phyloP scores from a whole-genome alignment of 306 rosid species.

The Cyclanthera cordifolia region DNA sequence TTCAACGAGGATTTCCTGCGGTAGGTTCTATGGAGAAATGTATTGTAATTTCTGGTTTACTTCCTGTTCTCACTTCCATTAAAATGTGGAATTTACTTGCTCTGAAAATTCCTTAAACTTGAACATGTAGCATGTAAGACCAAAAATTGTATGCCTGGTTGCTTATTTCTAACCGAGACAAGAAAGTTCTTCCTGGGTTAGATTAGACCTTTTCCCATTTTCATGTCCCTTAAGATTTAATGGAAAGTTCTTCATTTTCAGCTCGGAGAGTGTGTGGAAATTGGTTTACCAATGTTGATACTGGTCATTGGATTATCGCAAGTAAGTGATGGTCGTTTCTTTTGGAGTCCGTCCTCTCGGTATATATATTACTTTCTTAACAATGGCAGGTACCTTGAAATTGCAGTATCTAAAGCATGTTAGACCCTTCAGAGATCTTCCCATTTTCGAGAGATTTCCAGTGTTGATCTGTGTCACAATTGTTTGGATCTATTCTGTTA shows the following conservation, averaged over 20 bases:
- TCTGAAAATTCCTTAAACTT: neutral
- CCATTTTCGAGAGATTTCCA: conserved; percentile 86
- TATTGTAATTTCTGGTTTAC: neutral
- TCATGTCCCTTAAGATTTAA: neutral
- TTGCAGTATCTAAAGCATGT: conserved; percentile 92
- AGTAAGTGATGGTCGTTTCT: conserved; percentile 37
- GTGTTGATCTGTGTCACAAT: conserved; percentile 73
- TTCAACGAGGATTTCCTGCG: conserved; percentile 75
- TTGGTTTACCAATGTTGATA: conserved; percentile 81
- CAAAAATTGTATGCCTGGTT: neutral
- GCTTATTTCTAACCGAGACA: neutral
- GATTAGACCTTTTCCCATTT: neutral
- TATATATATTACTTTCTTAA: neutral
- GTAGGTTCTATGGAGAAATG: conserved; percentile 32
- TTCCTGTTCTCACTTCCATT: neutral
- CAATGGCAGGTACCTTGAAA: conserved; percentile 9
- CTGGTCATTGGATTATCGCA: conserved; percentile 74
- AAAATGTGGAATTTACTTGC: neutral
- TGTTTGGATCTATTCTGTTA: conserved; percentile 78
- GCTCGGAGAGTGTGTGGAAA: conserved; percentile 88
- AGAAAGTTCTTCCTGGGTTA: neutral
- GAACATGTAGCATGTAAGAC: neutral
- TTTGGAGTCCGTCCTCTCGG: neutral
- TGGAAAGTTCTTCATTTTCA: conserved; percentile 23
- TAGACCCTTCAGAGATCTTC: conserved; percentile 68